Conservation (phyloP, 192 early-diverging fungal species). For the Backusella tuberculispora region DNA sequence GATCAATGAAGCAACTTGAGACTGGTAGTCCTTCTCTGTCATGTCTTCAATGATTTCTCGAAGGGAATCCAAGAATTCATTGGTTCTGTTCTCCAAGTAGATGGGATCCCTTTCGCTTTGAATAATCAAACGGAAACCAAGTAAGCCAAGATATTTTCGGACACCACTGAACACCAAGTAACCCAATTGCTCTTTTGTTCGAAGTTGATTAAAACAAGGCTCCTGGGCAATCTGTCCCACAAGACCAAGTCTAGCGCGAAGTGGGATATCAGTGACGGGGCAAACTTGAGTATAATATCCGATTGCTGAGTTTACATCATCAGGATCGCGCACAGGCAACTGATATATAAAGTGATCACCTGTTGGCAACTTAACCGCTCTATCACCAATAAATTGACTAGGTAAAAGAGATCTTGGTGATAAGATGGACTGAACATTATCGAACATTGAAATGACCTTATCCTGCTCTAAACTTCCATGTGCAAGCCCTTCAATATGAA, state of each 20-base stretch:
- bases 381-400: conserved; percentile 41
- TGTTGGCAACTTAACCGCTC: conserved; percentile 42
- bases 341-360: conserved; percentile 42
- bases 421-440: conserved; percentile 57
- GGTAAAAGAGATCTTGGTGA: conserved; percentile 55
- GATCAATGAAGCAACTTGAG: conserved; percentile 68
- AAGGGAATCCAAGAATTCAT: conserved; percentile 61
- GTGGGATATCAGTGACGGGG: conserved; percentile 48
- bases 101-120: conserved; percentile 83
- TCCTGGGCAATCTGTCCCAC: conserved; percentile 79
- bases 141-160: conserved; percentile 56
- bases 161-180: conserved; percentile 63
- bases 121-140: conserved; percentile 73
- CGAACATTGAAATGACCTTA: conserved; percentile 57
- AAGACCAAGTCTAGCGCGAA: conserved; percentile 62
- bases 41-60: conserved; percentile 55
- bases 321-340: conserved; percentile 58
- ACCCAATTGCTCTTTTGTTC: conserved; percentile 84
- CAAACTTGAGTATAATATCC: conserved; percentile 79
- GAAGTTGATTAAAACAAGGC: conserved; percentile 87
- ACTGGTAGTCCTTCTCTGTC: conserved; percentile 64
- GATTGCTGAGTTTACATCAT: conserved; percentile 85
- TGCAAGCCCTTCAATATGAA: conserved; percentile 76
- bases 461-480: conserved; percentile 74
- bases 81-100: conserved; percentile 76